These are phyloP conservation scores for Asterochloris sp. DNA, from an alignment of 139 green algal species.

Conservation along the genomic window DNA sequence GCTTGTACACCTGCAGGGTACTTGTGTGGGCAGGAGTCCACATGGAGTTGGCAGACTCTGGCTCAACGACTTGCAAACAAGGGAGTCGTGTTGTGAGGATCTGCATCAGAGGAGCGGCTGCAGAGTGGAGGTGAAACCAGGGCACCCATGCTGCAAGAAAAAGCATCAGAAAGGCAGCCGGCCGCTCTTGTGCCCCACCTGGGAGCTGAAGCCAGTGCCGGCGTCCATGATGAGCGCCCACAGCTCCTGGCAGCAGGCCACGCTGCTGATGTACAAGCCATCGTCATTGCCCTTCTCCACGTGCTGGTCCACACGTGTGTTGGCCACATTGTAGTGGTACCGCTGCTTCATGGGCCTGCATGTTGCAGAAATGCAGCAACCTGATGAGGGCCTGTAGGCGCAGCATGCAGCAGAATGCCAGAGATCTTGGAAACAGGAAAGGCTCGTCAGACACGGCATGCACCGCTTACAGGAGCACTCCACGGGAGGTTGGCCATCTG, in stretches of 20 bases:
- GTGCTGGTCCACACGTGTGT: conserved; percentile 91
- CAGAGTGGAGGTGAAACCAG: not conserved
- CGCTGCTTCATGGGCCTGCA: conserved; percentile 99
- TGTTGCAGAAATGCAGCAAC: conserved; percentile 84
- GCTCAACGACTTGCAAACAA: too few relatives aligned
- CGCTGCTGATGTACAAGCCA: conserved; percentile 92
- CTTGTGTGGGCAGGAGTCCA: too few relatives aligned
- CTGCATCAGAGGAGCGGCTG: not conserved
- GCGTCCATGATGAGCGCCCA: conserved; percentile 98
- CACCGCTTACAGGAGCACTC: too few relatives aligned
- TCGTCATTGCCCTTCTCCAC: conserved; percentile 98
- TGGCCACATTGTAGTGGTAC: conserved; percentile 99
- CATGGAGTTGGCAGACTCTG: too few relatives aligned
- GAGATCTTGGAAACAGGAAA: not conserved
- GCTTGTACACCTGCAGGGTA: too few relatives aligned
- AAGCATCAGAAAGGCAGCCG: not conserved
- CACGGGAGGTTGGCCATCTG: too few relatives aligned
- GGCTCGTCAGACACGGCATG: not conserved
- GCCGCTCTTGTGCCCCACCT: conserved; percentile 37
- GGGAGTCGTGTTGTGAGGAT: too few relatives aligned
- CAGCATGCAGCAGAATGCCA: not conserved
- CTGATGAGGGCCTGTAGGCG: not conserved
- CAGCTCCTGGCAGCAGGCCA: conserved; percentile 96
- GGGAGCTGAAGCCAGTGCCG: conserved; percentile 89
- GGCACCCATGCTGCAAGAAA: not conserved